These are phyloP conservation scores for Trametes cubensis DNA, from an alignment of 768 basidiomycete genomes.

Conservation along the genomic window DNA sequence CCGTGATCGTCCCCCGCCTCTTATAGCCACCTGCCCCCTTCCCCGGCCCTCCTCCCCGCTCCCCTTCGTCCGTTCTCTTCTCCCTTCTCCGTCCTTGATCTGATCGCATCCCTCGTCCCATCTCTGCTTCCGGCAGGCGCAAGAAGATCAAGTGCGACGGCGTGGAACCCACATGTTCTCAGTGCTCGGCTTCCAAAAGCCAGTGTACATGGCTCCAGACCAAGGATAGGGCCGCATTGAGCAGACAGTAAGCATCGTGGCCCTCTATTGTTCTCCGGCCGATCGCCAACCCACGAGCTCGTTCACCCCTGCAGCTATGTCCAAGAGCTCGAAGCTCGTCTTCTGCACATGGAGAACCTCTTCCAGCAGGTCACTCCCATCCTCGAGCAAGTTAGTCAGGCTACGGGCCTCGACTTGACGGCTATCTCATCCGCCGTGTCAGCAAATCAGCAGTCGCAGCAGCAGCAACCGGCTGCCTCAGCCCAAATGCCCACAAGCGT, in stretches of 20 bases:
- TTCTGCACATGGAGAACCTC: slow-evolving; percentile 87
- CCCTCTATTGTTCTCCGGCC: background rate
- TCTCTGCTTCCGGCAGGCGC: slow-evolving; percentile 49
- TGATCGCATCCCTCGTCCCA: slow-evolving; percentile 22
- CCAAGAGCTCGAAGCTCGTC: slow-evolving; percentile 85
- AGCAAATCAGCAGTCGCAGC: slow-evolving; percentile 4
- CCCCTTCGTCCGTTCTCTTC: slow-evolving; percentile 3
- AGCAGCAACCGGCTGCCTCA: slow-evolving; percentile 12
- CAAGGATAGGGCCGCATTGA: slow-evolving; percentile 86
- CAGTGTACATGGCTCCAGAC: slow-evolving; percentile 90
- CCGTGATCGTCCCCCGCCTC: slow-evolving; percentile 19
- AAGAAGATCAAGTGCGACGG: slow-evolving; percentile 97
- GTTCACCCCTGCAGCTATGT: slow-evolving; percentile 62
- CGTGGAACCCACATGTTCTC: slow-evolving; percentile 82
- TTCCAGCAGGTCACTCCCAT: slow-evolving; percentile 81
- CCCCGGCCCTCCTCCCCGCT: background rate
- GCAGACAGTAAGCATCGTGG: slow-evolving; percentile 72
- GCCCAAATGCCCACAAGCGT: slow-evolving; percentile 8
- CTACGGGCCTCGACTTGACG: slow-evolving; percentile 42
- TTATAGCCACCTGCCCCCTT: slow-evolving; percentile 1
- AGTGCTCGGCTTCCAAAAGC: slow-evolving; percentile 72
- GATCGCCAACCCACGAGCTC: background rate
- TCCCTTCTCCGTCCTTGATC: slow-evolving; percentile 27
- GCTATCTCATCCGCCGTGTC: slow-evolving; percentile 19
- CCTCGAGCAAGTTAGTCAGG: slow-evolving; percentile 70